phyloP scores from a whole-genome alignment of 73 alveolate genomes.

The Loxodes magnus region DNA sequence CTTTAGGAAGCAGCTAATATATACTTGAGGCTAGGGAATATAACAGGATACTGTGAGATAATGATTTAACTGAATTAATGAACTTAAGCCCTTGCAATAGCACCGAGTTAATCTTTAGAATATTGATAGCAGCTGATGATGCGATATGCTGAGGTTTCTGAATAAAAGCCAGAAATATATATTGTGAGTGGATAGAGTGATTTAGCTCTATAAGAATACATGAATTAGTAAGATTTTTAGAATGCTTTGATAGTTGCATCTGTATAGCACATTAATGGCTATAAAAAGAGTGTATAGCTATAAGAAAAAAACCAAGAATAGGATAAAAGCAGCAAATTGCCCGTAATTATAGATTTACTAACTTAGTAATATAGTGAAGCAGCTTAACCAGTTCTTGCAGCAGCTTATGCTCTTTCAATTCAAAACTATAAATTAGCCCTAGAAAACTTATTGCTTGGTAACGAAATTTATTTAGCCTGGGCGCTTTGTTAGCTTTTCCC shows the following conservation, averaged over 20 bases:
- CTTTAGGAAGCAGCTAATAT: slow-evolving; percentile 46
- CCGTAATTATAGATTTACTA: neutral
- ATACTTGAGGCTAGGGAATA: slow-evolving; percentile 52
- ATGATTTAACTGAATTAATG: slow-evolving; percentile 41
- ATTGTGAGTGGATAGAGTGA: neutral
- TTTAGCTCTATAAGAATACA: neutral
- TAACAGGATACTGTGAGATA: slow-evolving; percentile 63
- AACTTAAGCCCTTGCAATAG: slow-evolving; percentile 65
- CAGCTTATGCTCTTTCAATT: slow-evolving; percentile 1
- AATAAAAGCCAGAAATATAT: neutral
- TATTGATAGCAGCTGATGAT: slow-evolving; percentile 47
- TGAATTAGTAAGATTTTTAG: neutral
- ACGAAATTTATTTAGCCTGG: too few species aligned
- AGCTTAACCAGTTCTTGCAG: neutral
- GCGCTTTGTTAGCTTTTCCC: too few species aligned
- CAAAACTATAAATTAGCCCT: neutral
- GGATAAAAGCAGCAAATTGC: neutral
- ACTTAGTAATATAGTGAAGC: neutral
- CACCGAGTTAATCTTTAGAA: slow-evolving; percentile 65
- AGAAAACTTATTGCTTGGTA: too few species aligned
- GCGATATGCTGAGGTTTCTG: slow-evolving; percentile 15
- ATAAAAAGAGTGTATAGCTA: neutral
- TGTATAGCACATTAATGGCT: neutral
- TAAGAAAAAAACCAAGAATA: neutral
- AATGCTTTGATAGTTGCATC: slow-evolving; percentile 6